Percentiles rank a stretch among this genome's conserved stretches.
These are phyloP conservation scores for Neurospora sp. DNA, from an alignment of 495 filamentous ascomycete species.

Conservation along the genomic window DNA sequence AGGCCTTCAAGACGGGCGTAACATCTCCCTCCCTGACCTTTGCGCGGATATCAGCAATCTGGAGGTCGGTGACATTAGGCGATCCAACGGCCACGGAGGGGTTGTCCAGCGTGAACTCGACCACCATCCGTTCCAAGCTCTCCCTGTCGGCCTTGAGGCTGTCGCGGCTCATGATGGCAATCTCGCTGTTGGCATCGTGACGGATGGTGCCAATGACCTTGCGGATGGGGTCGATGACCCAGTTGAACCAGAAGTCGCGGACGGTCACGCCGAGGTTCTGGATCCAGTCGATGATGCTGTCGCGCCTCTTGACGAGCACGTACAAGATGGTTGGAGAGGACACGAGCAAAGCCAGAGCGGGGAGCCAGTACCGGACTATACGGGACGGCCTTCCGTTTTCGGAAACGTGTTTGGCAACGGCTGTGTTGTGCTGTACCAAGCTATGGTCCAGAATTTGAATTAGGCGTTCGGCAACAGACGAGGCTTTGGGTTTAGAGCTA, in stretches of 20 bases:
- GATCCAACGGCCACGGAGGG: constrained; percentile 40
- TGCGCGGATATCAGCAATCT: constrained; percentile 59
- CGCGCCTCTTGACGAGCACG: constrained; percentile 59
- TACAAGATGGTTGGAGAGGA: constrained; percentile 74
- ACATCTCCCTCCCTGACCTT: constrained; percentile 87
- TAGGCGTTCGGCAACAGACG: neutral
- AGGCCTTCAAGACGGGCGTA: constrained; percentile 80
- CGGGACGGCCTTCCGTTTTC: constrained; percentile 64
- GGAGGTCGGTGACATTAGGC: constrained; percentile 36
- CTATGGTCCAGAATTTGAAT: constrained; percentile 25
- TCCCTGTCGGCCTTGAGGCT: constrained; percentile 81
- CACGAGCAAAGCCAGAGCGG: constrained; percentile 52
- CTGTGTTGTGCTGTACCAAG: constrained; percentile 44
- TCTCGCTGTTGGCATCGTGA: constrained; percentile 81
- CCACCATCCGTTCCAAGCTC: constrained; percentile 92
- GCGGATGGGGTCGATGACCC: constrained; percentile 76
- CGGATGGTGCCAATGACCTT: constrained; percentile 86
- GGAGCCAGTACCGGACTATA: constrained; percentile 84
- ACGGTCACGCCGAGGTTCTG: constrained; percentile 62
- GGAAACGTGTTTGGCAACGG: constrained; percentile 38
- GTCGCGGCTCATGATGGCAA: constrained; percentile 88
- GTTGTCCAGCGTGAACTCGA: constrained; percentile 82
- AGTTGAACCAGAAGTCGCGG: constrained; percentile 88
- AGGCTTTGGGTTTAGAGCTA: neutral
- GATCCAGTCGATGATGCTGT: constrained; percentile 68